Base-by-base conservation (phyloP, 2,329 filamentous ascomycete genomes). In the Aspergillus fijiensis region DNA sequence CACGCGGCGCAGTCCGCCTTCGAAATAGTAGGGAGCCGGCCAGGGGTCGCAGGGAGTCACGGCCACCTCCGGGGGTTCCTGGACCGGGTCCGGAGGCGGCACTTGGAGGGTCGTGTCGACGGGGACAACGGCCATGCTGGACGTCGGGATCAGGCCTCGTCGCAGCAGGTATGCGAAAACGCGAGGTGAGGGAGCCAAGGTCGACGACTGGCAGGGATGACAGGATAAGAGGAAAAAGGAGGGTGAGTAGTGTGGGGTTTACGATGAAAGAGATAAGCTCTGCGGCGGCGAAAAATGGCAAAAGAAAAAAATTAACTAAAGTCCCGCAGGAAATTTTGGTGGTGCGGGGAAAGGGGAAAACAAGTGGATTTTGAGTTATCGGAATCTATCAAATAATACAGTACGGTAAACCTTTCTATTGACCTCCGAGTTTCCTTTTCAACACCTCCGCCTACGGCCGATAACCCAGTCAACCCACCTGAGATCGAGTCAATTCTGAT, bases 1-100 rank as follows among this genome's bases (percentile, higher is more conserved):
- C 33, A 97, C 89, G 64, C 92, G 88, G 54, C 93, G 88, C 63
- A 99, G 80, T 9, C 91, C 92, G 67, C 89, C 88, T 68, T 96
- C 89, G 63, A 96, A 82, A 69, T 89, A 89, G 77, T 97, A 98
- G 0, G 92, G 92, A 59, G 81, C 79, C 51, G 85, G 84, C 82
- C 84, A 87, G 2, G 85, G 85, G 25, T 71, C 69, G 53, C 74
- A 74, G 10, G 74, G 74, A 3, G 72, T 75, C 21, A 73, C 63
- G n/a, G 63, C 64, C 31, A 66, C 64, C 45, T 60, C 59, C 21
- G 63, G 62, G 2, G 66, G 63, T 56, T 64, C 59, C 33, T 61
- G 49, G 23, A 69, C 60, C 4, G 67, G 64, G 25, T 73, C 69
- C 16, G 70, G 59, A 51, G 69, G 67, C 49, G 68, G 62, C n/a